Evolutionary conservation across 2,329 filamentous ascomycete genomes (phyloP).

Genomic region (Trichoderma koningiopsis): DNA sequence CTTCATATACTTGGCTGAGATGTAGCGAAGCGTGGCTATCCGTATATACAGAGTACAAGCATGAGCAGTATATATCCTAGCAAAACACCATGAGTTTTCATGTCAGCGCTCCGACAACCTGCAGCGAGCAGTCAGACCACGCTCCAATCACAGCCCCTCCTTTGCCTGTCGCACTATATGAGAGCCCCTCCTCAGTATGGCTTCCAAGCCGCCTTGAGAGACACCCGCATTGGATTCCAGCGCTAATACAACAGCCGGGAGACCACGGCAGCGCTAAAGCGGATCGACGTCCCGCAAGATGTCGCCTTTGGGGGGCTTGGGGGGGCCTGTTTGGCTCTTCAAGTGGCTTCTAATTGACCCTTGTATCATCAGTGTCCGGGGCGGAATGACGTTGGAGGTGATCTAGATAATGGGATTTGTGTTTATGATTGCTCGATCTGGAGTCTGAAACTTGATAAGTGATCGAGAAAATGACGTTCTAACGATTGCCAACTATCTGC

Average conservation of each 20-base stretch:
- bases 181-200: background rate
- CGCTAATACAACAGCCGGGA: slow-evolving; percentile 12
- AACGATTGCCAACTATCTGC: background rate
- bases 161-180: background rate
- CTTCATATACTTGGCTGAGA: background rate
- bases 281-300: slow-evolving; percentile 17
- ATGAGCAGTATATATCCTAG: background rate
- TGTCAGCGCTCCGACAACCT: background rate
- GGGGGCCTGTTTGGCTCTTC: background rate
- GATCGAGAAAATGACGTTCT: background rate
- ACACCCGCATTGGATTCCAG: slow-evolving; percentile 1
- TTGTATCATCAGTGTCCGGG: background rate
- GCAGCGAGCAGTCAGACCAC: background rate
- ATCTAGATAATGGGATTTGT: background rate
- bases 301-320: background rate
- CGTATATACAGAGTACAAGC: background rate
- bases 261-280: slow-evolving; percentile 14
- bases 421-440: background rate
- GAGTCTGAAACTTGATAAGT: background rate
- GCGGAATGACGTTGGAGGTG: background rate
- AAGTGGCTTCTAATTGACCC: background rate
- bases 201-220: background rate
- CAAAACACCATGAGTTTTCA: background rate
- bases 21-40: background rate
- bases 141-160: background rate